These are phyloP conservation scores for Herpetospermum pedunculosum DNA, from an alignment of 306 rosid genomes.

Conservation along the genomic window DNA sequence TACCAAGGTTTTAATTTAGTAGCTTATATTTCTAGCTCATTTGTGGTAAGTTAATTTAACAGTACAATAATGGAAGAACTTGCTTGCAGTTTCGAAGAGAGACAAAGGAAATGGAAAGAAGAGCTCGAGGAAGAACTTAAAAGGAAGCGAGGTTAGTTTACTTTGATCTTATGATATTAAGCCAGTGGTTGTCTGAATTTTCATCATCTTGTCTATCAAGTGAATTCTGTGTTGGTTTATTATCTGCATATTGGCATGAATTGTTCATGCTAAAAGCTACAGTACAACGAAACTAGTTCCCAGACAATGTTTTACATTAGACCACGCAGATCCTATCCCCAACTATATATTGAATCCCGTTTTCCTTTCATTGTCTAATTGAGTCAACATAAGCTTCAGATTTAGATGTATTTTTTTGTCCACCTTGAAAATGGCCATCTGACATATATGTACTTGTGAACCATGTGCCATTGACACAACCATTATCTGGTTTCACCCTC, in stretches of 20 bases:
- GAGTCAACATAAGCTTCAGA: no score
- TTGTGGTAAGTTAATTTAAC: not conserved
- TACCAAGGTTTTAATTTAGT: slow-evolving; percentile 33
- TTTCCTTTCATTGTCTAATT: no score
- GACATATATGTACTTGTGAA: no score
- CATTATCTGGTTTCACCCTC: no score
- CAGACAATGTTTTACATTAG: no score
- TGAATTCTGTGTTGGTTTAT: slow-evolving; percentile 4
- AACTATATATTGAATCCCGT: no score
- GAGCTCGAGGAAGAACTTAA: slow-evolving; percentile 79
- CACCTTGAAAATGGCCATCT: no score
- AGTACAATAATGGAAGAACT: not conserved
- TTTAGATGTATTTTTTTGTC: no score
- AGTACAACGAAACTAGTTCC: not conserved
- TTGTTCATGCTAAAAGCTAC: not conserved
- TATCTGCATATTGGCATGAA: not conserved
- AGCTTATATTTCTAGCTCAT: not conserved
- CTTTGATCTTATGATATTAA: not conserved
- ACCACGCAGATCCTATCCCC: no score
- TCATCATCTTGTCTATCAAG: not conserved
- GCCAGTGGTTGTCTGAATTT: not conserved
- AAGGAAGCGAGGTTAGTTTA: slow-evolving; percentile 53
- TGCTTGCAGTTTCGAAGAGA: slow-evolving; percentile 55
- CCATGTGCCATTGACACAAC: no score
- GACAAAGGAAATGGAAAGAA: slow-evolving; percentile 80